phyloP scores from a whole-genome alignment of 768 basidiomycete genomes.

The Termitomyces sp. region DNA sequence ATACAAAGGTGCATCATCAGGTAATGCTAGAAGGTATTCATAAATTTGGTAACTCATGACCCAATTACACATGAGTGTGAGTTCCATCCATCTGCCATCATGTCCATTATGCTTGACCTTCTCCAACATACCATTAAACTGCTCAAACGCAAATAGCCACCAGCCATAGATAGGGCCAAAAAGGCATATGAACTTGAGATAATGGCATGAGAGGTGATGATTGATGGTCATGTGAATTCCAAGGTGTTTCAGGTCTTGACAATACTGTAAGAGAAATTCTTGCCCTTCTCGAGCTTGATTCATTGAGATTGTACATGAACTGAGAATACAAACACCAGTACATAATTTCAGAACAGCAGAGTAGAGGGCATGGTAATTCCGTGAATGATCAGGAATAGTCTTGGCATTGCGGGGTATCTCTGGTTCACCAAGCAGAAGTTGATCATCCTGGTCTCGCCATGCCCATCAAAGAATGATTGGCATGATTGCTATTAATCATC shows the following conservation, averaged over 20 bases:
- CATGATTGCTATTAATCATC: constrained; percentile 12
- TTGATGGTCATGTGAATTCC: not conserved
- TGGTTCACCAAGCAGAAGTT: not conserved
- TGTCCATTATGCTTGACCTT: no score
- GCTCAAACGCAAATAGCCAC: no score
- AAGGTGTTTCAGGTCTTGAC: no score
- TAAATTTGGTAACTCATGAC: no score
- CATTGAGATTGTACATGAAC: not conserved
- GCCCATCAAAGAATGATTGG: not conserved
- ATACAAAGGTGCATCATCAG: no score
- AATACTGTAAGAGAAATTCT: no score
- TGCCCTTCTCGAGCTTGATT: not conserved
- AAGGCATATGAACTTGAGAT: not conserved
- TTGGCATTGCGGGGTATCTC: not conserved
- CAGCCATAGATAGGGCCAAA: not conserved
- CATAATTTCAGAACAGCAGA: not conserved
- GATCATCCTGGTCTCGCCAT: not conserved
- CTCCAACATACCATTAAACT: no score
- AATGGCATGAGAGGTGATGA: not conserved
- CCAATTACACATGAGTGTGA: not conserved
- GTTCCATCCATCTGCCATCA: not conserved
- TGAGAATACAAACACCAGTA: not conserved
- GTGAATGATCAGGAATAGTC: not conserved
- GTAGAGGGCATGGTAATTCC: not conserved
- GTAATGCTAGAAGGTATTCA: no score